phyloP scores from a whole-genome alignment of 2,329 filamentous ascomycete species.

The Talaromyces sp. region DNA sequence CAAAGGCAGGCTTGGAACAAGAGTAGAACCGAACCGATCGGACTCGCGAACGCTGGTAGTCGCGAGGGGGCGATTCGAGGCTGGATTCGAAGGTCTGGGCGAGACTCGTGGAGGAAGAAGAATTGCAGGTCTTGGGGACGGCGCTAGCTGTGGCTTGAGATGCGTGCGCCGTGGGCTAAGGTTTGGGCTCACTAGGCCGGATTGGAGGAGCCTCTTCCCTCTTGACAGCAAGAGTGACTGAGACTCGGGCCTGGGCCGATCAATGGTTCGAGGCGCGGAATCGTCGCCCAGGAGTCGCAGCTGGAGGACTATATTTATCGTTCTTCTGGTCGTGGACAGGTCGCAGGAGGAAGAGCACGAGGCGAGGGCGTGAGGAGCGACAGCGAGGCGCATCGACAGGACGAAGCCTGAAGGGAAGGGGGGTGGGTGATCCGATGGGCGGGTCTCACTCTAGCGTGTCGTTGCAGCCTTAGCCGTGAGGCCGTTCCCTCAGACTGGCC shows the following conservation, averaged over 20 bases:
- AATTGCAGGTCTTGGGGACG: background rate
- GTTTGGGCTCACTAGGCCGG: slow-evolving; percentile 5
- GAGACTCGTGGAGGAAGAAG: background rate
- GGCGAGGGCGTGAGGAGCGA: background rate
- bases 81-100: background rate
- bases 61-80: background rate
- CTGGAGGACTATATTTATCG: background rate
- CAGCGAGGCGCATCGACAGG: background rate
- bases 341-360: background rate
- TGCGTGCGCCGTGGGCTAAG: slow-evolving; percentile 7
- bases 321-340: background rate
- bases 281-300: background rate
- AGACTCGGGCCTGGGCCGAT: background rate
- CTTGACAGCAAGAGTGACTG: background rate
- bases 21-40: too few relatives aligned
- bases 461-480: background rate
- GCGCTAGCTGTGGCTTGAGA: slow-evolving; percentile 10
- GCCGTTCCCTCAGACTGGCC: background rate
- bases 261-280: background rate
- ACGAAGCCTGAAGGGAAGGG: background rate
- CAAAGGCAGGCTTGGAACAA: background rate
- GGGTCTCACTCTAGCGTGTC: background rate
- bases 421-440: background rate
- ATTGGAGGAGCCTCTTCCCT: slow-evolving; percentile 7
- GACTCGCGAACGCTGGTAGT: background rate